Base-by-base conservation (phyloP, 352 stramenopile genomes). In the Aphanomyces astaci region DNA sequence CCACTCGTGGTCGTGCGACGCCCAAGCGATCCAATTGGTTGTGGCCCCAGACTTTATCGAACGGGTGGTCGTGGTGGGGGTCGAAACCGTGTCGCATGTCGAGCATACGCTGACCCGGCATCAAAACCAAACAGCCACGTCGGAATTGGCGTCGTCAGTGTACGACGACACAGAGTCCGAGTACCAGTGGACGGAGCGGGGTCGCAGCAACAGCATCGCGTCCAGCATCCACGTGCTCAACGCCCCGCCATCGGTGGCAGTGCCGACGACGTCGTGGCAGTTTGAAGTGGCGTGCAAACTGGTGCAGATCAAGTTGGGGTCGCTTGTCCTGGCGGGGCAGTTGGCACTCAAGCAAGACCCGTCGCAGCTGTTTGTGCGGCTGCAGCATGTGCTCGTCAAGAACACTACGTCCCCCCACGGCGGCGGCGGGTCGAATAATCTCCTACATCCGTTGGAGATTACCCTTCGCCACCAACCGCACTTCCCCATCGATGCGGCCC, bases 171-270 rank as follows among this genome's bases (percentile, higher is more conserved):
- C 36, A 45, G 43, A 32, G 30, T 68, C 62, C 31, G 62, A 68
- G 32, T 68, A 68, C 27, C 62, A 68, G 28, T 68, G 62, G 62
- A 68, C 62, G n/a, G 62, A 68, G 32, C 43, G 62, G 11, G 62
- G 62, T 24, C 62, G 62, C 13, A 68, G 62, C 43, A 52, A 68
- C 27, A 68, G 62, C 51, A 59, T 68, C 24, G 62, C 62, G 25
- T 68, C 62, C 10, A 59, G 39, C 24, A 68, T 68, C 13, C 43
- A 59, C n/a, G 33, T 57, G 2, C 36, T 15, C 36, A 52, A 52
- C 7, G 40, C 62, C 0, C 31, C 33, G 5, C 17, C 62, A 10
- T 25, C 62, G 4, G 28, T 45, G 22, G 27, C 62, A 13, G 15
- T 36, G 27, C 43, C 24, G 1, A 11, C 24, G 3, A 17, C 48